phyloP scores from a whole-genome alignment of 2,329 filamentous ascomycete genomes.

The Dactylonectria macrodidyma region DNA sequence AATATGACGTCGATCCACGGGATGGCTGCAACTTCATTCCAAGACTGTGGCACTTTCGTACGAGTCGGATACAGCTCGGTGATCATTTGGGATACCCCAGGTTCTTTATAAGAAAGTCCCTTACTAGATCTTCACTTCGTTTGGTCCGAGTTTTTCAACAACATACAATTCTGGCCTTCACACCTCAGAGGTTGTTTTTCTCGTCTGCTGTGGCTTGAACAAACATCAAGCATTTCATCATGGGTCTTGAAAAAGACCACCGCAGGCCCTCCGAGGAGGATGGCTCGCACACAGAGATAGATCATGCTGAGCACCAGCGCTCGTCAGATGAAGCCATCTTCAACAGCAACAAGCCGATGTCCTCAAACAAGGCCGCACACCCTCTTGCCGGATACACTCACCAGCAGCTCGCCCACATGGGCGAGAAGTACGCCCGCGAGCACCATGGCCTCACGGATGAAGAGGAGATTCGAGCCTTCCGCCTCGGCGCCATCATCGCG shows the following conservation, averaged over 20 bases:
- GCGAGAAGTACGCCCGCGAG: constrained; percentile 68
- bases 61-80: neutral
- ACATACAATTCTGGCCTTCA: neutral
- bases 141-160: too few relatives aligned
- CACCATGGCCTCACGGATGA: constrained; percentile 68
- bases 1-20: constrained; percentile 15
- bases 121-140: accelerated
- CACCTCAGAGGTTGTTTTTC: neutral
- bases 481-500: constrained; percentile 72
- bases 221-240: neutral
- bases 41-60: neutral
- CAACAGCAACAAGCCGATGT: constrained; percentile 21
- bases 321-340: constrained; percentile 27
- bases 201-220: neutral
- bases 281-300: constrained; percentile 27
- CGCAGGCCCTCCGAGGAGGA: constrained; percentile 22
- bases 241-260: constrained; percentile 27
- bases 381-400: constrained; percentile 57
- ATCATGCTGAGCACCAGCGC: constrained; percentile 33
- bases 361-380: constrained; percentile 41
- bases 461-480: constrained; percentile 71
- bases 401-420: constrained; percentile 68
- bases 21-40: neutral
- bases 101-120: neutral
- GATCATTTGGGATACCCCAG: neutral